Percentiles rank a stretch among this genome's conserved stretches.
Conservation (phyloP, 176 grass and related monocot genomes). For the Oryza nivara region DNA sequence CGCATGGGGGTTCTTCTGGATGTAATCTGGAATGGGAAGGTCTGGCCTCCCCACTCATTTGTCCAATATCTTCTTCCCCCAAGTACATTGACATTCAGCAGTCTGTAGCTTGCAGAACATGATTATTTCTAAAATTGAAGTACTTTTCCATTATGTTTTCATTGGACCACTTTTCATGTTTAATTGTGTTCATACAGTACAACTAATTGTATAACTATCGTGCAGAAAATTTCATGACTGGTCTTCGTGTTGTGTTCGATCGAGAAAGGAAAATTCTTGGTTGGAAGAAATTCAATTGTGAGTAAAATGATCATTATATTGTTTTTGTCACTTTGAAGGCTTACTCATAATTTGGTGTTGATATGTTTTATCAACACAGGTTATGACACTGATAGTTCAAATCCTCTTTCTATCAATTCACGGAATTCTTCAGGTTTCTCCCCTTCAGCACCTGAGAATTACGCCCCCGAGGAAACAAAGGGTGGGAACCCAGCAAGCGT, state of each 20-base stretch:
- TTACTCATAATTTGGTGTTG: background rate
- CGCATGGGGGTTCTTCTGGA: background rate
- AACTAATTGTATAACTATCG: background rate
- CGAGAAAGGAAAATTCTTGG: constrained; percentile 74
- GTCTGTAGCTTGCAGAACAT: too few species aligned
- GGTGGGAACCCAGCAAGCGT: constrained; percentile 50
- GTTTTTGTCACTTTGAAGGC: background rate
- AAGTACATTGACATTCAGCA: background rate
- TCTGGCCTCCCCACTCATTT: background rate
- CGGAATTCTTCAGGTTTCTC: constrained; percentile 43
- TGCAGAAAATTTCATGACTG: constrained; percentile 89
- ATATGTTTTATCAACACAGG: constrained; percentile 29
- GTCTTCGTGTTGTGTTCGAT: constrained; percentile 75
- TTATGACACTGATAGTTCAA: constrained; percentile 65
- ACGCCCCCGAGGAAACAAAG: constrained; percentile 57
- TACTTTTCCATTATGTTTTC: too few species aligned
- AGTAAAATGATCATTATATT: constrained; percentile 5
- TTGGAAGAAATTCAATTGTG: constrained; percentile 88
- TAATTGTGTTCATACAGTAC: background rate
- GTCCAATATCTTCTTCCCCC: background rate
- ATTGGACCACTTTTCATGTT: background rate
- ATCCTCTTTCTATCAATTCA: constrained; percentile 60
- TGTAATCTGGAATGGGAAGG: background rate
- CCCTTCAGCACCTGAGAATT: constrained; percentile 50
- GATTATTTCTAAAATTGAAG: too few species aligned